Base-by-base conservation (phyloP, 2,329 filamentous ascomycete species). In the Neophaeococcomyces aloes region DNA sequence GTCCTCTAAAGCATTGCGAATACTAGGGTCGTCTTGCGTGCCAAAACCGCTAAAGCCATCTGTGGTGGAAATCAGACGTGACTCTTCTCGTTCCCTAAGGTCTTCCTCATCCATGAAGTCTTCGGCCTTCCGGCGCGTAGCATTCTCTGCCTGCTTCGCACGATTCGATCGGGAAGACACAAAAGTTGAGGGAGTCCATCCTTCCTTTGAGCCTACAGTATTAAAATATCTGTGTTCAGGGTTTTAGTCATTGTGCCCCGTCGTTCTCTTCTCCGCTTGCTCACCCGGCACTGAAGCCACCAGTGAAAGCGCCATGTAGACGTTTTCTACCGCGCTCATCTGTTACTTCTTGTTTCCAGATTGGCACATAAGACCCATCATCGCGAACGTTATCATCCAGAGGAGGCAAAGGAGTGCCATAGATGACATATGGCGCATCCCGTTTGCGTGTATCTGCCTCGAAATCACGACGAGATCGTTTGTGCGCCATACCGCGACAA, bases 51-150 rank as follows among this genome's bases (percentile, higher is more conserved):
- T 75, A 61, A 91, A 95, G 0, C 74, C 75, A 42, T 79, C 72
- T 0, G 78, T 72, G 0, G 84, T 93, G 55, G 89, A 76, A 27
- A 95, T 65, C 48, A 75, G 75, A 56, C 80, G 77, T 2, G 82
- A 73, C 62, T 94, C 87, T 46, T 83, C 86, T 0, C 81, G 83
- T 60, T 94, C 87, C 5, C 83, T 84, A 27, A 94, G 69, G 62
- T 98, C 91, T 61, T 98, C 91, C 32, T 94, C 89, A 57, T 98
- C 91, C 91, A 98, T 98, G 56, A 88, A 96, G 59, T 96, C 88
- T 61, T 96, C 87, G 1, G 79, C 76, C 37, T 80, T 78, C 58
- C 83, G 79, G 50, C 73, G 64, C 15, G 54, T 53, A 2, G 65
- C 54, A 49, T 51, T 41, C 38, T 60, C 56, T n/a, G 69, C 71